phyloP scores from a whole-genome alignment of 768 basidiomycete species.

The Boletus eberwhitei region DNA sequence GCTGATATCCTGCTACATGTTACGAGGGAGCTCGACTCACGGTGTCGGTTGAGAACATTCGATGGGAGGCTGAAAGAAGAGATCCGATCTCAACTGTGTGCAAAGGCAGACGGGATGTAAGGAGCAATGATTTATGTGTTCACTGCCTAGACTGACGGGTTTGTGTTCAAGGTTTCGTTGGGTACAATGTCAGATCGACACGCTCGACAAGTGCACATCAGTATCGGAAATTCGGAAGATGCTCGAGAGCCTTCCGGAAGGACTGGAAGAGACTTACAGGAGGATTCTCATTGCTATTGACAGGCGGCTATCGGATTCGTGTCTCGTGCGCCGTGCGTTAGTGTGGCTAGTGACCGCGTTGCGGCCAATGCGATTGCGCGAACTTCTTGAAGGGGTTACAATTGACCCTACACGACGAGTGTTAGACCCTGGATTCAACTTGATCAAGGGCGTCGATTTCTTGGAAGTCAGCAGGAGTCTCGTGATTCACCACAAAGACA shows the following conservation, averaged over 20 bases:
- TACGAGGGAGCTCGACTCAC: constrained; percentile 7
- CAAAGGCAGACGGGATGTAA: constrained; percentile 22
- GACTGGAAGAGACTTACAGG: constrained; percentile 22
- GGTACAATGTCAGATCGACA: constrained; percentile 18
- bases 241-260: constrained; percentile 10
- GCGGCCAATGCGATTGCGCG: constrained; percentile 5
- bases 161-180: constrained; percentile 10
- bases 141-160: neutral
- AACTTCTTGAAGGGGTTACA: constrained; percentile 8
- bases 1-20: constrained; percentile 12
- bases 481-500: constrained; percentile 8
- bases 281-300: constrained; percentile 17
- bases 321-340: constrained; percentile 3
- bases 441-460: neutral
- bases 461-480: constrained; percentile 6
- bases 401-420: neutral
- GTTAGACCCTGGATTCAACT: neutral
- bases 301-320: neutral
- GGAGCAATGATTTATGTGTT: neutral
- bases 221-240: neutral
- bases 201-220: neutral
- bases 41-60: constrained; percentile 2
- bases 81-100: constrained; percentile 2
- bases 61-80: constrained; percentile 2
- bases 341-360: constrained; percentile 12